Conservation (phyloP, 2,329 filamentous ascomycete species). For the Sarocladium brachiariae region DNA sequence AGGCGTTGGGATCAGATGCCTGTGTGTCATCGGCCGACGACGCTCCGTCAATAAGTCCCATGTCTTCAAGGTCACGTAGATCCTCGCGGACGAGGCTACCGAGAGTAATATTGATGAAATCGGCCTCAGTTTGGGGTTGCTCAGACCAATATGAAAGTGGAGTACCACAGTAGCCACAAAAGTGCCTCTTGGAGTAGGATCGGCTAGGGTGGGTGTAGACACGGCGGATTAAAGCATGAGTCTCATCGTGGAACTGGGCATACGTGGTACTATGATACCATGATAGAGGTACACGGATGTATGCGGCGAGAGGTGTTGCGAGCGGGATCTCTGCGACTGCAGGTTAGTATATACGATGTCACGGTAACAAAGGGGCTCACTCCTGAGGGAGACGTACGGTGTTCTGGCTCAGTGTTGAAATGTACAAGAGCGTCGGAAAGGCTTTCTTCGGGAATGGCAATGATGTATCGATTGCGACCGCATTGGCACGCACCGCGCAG, state of each 20-base stretch:
- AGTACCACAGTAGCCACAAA: slow-evolving; percentile 90
- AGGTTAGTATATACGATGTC: not conserved
- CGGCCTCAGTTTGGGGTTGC: slow-evolving; percentile 59
- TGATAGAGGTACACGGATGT: slow-evolving; percentile 71
- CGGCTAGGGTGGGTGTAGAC: slow-evolving; percentile 56
- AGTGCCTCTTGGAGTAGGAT: slow-evolving; percentile 61
- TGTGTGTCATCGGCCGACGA: slow-evolving; percentile 19
- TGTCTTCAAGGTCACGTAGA: slow-evolving; percentile 63
- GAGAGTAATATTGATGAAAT: slow-evolving; percentile 76
- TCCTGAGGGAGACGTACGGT: slow-evolving; percentile 52
- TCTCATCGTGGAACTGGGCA: slow-evolving; percentile 74
- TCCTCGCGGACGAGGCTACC: slow-evolving; percentile 68
- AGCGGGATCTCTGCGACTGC: slow-evolving; percentile 50
- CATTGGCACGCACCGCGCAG: slow-evolving; percentile 77
- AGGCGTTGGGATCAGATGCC: slow-evolving; percentile 17
- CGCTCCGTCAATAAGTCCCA: slow-evolving; percentile 60
- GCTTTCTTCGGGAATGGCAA: slow-evolving; percentile 57
- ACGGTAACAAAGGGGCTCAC: not conserved
- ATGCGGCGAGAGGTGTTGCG: slow-evolving; percentile 68
- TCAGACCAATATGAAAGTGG: slow-evolving; percentile 81
- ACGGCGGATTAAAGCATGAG: slow-evolving; percentile 57
- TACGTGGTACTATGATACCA: slow-evolving; percentile 75
- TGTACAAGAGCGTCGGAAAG: slow-evolving; percentile 58
- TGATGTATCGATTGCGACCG: slow-evolving; percentile 75
- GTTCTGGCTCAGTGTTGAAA: slow-evolving; percentile 63